These are phyloP conservation scores for Calonectria montana DNA, from an alignment of 2,329 filamentous ascomycete species.

Conservation along the genomic window DNA sequence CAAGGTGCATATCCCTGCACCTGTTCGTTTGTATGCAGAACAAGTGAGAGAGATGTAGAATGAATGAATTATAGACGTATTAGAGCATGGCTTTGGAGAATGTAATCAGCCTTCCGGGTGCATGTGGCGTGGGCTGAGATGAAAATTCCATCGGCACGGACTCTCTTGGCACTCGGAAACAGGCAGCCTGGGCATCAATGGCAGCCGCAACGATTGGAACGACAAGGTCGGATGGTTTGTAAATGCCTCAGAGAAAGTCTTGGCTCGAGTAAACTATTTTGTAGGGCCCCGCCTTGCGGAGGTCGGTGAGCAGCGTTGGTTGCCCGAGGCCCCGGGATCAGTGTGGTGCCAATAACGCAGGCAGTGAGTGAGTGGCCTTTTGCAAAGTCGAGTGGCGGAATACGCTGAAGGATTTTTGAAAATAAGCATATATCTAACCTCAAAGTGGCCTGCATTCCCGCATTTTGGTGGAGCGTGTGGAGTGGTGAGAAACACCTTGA, in stretches of 20 bases:
- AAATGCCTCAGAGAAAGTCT: conserved; percentile 23
- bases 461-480: conserved; percentile 12
- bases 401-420: neutral
- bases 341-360: conserved; percentile 10
- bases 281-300: conserved; percentile 3
- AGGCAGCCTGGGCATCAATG: neutral
- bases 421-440: conserved; percentile 44
- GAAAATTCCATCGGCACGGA: neutral
- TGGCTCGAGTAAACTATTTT: neutral
- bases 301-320: conserved; percentile 1
- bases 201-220: neutral
- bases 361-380: neutral
- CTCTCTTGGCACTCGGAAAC: too few relatives aligned
- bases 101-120: neutral
- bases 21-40: neutral
- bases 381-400: neutral
- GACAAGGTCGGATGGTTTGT: neutral
- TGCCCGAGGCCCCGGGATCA: neutral
- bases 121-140: neutral
- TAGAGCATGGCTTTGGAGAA: neutral
- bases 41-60: neutral
- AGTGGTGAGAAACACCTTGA: conserved; percentile 35
- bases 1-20: neutral
- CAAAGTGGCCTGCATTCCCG: conserved; percentile 23
- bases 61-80: neutral